Conservation (phyloP, 805 yeast species). For the Myxozyma monticola region DNA sequence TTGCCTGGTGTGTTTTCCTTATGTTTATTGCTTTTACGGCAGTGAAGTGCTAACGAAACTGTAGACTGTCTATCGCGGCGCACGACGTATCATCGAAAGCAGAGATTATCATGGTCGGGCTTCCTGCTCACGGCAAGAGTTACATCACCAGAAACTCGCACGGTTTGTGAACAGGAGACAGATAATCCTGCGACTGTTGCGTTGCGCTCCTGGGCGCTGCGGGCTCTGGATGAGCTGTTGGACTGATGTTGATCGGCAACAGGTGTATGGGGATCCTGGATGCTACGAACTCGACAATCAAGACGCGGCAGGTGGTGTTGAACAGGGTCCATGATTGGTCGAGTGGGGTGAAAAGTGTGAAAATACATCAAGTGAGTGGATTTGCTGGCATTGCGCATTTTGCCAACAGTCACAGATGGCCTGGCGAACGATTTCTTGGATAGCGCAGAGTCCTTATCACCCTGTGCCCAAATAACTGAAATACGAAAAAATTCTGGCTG, state of each 20-base stretch:
- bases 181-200: conserved; percentile 62
- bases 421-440: too few species aligned
- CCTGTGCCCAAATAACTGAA: too few species aligned
- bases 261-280: conserved; percentile 94
- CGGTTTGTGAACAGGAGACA: conserved; percentile 91
- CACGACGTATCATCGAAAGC: conserved; percentile 76
- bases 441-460: too few species aligned
- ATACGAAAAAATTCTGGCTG: too few species aligned
- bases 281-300: conserved; percentile 85
- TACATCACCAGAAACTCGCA: conserved; percentile 86
- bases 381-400: too few species aligned
- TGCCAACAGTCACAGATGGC: too few species aligned
- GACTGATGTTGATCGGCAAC: conserved; percentile 76
- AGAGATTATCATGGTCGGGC: conserved; percentile 94
- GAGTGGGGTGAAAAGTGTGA: conserved; percentile 59
- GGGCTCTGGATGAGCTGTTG: conserved; percentile 78
- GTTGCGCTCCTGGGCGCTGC: conserved; percentile 94
- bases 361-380: too few species aligned
- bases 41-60: background rate
- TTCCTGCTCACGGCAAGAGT: conserved; percentile 92
- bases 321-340: conserved; percentile 37
- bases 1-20: conserved; percentile 59
- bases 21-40: background rate
- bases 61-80: conserved; percentile 37
- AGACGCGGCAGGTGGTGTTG: conserved; percentile 65